A percentile compares a stretch with the other conserved stretches of the same genome.
Evolutionary conservation across 176 grass and related monocot species (phyloP).

Genomic region (Miscanthus lutarioriparius): DNA sequence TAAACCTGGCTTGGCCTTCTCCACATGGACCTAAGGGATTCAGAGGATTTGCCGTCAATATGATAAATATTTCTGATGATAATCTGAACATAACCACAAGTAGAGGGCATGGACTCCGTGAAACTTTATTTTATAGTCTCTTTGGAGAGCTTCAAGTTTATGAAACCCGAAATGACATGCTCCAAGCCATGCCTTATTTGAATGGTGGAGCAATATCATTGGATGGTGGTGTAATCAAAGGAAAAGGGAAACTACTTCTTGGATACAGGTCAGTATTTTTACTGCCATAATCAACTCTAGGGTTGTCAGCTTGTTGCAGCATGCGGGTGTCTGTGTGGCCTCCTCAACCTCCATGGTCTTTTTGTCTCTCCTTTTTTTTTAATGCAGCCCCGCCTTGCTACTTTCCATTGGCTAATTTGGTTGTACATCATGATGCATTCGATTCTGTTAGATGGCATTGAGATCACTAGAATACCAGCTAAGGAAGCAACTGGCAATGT

Average conservation of each 20-base stretch:
- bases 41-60: constrained; percentile 35
- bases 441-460: background rate
- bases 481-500: background rate
- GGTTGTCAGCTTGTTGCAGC: background rate
- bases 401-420: background rate
- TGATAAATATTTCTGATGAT: constrained; percentile 33
- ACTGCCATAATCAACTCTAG: too few relatives aligned
- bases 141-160: constrained; percentile 46
- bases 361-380: background rate
- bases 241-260: constrained; percentile 29
- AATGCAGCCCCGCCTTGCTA: background rate
- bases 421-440: background rate
- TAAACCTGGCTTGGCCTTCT: background rate
- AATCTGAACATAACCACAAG: constrained; percentile 13
- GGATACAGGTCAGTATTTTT: constrained; percentile 35
- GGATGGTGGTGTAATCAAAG: constrained; percentile 45
- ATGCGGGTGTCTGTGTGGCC: background rate
- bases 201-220: constrained; percentile 38
- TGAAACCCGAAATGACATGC: constrained; percentile 28
- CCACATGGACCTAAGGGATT: constrained; percentile 23
- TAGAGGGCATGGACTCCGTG: constrained; percentile 37
- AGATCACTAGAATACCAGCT: background rate
- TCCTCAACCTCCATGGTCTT: background rate
- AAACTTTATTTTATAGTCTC: constrained; percentile 46
- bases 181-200: constrained; percentile 24